Evolutionary conservation across 2,329 filamentous ascomycete genomes (phyloP), one percentile per base, ranked within the genome.

Genomic region (Neoascochyta sp.): DNA sequence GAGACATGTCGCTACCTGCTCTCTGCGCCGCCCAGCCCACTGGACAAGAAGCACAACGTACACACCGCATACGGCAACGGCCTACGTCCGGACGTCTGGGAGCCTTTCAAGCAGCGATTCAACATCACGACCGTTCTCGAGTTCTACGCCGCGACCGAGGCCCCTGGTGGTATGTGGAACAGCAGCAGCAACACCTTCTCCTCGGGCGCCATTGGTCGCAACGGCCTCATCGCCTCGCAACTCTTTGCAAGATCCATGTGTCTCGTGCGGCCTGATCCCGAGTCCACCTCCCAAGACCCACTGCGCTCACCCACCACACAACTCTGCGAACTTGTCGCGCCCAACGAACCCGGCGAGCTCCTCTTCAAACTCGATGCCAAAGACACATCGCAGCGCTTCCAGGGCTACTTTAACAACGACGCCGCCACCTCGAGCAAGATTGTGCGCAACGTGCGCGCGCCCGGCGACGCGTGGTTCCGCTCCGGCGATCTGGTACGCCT

Each of bases 261-360:
- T 0, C 74, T 84, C 0, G 81, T 86, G 1, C 73, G 71, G 16
- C 75, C 85, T 31, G 81, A 88, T 45, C 67, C 79, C 10, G 75
- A 78, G 9, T 78, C 80, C 0, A 79, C 78, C 1, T 40, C 54
- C 4, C 45, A 49, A 5, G 77, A 80, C 16, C 77, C 86, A 22
- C 66, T 72, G 23, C 73, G 83, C 10, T 73, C 86, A 50, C 68
- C 75, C 0, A 68, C 70, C 33, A 85, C 82, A 0, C 81, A 81
- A 0, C 80, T 86, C 27, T 83, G 76, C 1, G 62, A 65, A 13
- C 70, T 80, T n/a, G 69, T 73, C 22, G 63, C 75, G 0, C 81
- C 79, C 49, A 74, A 78, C 9, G 69, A 77, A 20, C 80, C 83
- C 2, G 84, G 84, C 9, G 84, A 90, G 61, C 78, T 89, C 4